Evolutionary conservation across 2,329 filamentous ascomycete genomes (phyloP).

Genomic region (Pseudophaeomoniella oleicola): DNA sequence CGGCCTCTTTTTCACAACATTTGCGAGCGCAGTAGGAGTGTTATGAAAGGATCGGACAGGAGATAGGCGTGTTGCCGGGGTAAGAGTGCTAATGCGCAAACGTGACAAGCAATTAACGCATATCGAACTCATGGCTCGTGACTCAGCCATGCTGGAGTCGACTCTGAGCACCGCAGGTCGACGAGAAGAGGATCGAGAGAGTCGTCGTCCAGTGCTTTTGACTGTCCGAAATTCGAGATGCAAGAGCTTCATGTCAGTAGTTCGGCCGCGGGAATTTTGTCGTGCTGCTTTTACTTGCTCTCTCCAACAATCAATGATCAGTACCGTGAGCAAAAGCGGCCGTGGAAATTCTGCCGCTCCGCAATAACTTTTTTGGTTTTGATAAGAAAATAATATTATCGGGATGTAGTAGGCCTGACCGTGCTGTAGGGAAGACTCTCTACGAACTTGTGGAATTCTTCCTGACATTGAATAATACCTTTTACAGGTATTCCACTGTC

Average conservation of each 20-base stretch:
- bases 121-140: slow-evolving; percentile 3
- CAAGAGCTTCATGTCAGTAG: slow-evolving; percentile 27
- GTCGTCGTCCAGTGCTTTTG: too few species aligned
- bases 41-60: background rate
- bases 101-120: slow-evolving; percentile 4
- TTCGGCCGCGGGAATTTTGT: slow-evolving; percentile 5
- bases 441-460: too few species aligned
- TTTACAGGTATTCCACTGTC: too few species aligned
- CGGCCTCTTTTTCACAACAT: background rate
- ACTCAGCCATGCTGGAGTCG: background rate
- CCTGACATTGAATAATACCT: too few species aligned
- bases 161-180: background rate
- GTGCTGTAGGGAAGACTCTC: too few species aligned
- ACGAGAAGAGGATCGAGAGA: too few species aligned
- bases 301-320: background rate
- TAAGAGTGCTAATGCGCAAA: slow-evolving; percentile 2
- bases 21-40: slow-evolving; percentile 11
- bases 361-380: slow-evolving; percentile 2
- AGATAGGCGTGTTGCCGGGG: background rate
- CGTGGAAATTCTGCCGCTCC: slow-evolving; percentile 1
- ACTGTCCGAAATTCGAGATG: background rate
- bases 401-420: too few species aligned
- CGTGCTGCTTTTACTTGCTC: slow-evolving; percentile 2
- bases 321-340: slow-evolving; percentile 1
- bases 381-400: background rate